phyloP scores from a whole-genome alignment of 2,329 filamentous ascomycete genomes.

The Mycosphaerella sp. region DNA sequence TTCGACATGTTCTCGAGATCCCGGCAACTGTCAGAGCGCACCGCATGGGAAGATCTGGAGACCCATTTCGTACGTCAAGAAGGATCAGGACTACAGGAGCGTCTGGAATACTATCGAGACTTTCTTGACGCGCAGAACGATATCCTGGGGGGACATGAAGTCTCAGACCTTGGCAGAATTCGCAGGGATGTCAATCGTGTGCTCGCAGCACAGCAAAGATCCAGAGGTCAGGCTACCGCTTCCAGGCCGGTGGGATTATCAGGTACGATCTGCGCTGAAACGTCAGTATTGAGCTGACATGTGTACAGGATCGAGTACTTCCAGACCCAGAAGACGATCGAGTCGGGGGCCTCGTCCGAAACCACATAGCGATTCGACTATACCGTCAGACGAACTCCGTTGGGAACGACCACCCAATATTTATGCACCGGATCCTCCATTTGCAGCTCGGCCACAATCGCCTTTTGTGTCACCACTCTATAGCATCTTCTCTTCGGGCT shows the following conservation, averaged over 20 bases:
- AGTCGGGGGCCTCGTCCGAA: constrained; percentile 13
- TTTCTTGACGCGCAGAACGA: constrained; percentile 40
- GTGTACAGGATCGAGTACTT: constrained; percentile 15
- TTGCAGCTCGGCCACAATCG: constrained; percentile 33
- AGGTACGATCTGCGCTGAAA: neutral
- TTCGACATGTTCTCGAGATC: constrained; percentile 41
- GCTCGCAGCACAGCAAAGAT: constrained; percentile 13
- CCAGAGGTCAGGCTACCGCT: neutral
- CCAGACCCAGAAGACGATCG: constrained; percentile 12
- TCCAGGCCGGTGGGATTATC: neutral
- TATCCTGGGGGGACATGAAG: constrained; percentile 17
- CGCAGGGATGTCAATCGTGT: constrained; percentile 8
- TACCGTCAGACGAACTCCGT: constrained; percentile 8
- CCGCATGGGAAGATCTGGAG: constrained; percentile 48
- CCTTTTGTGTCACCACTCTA: constrained; percentile 34
- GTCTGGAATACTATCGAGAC: constrained; percentile 46
- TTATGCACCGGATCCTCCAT: constrained; percentile 8
- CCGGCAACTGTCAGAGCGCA: constrained; percentile 38
- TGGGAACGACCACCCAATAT: neutral
- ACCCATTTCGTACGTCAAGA: constrained; percentile 43
- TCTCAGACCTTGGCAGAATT: neutral
- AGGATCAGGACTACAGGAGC: constrained; percentile 41
- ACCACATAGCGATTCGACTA: constrained; percentile 18
- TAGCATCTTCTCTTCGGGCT: constrained; percentile 36
- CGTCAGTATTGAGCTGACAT: neutral